Evolutionary conservation across 148 eudicot genomes (phyloP), one percentile per base, ranked within the genome.

Genomic region (Rhododendron henanense): DNA sequence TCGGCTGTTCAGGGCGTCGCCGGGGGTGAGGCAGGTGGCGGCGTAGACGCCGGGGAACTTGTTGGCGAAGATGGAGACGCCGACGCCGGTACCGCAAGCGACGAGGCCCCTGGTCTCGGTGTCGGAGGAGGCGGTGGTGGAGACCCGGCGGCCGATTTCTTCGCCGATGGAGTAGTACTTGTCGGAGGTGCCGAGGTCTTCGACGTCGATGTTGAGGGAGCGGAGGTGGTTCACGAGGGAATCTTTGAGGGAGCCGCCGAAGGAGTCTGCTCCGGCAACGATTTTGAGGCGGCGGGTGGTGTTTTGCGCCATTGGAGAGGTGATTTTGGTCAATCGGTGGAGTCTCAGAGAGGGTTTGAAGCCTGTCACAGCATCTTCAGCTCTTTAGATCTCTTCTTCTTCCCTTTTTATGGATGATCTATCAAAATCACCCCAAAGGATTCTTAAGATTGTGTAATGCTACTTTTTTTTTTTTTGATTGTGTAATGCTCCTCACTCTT

Each of bases 51-150:
- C 93, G 67, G 97, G 95, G 88, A 86, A 86, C 47, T 95, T 95
- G 89, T 95, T 95, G 84, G 98, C 97, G 90, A 95, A 95, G 85
- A 95, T 94, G 16, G 90, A 88, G 83, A 94, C 98, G 78, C 98
- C 98, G 63, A 86, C 90, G 48, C 98, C 98, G 39, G 98, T 93
- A 14, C 98, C 98, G 48, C 97, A 95, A 21, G 94, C 92, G 83
- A 94, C 92, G 19, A 95, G 91, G 61, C 98, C 98, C 19, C 87
- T 88, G 23, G 91, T 91, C 23, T 90, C 89, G 79, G 57, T 69
- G 37, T 25, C 39, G 86, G 91, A 8, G 82, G 87, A 6, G 35
- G 31, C 8, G 44, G 78, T 2, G 33, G 39, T 51, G 45, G 91
- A 39, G 89, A 94, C 92, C 44, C 88, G 93, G 83, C 90, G 92